These are phyloP conservation scores for Pyrus bretschneideri DNA, from an alignment of 306 rosid genomes.

Conservation along the genomic window DNA sequence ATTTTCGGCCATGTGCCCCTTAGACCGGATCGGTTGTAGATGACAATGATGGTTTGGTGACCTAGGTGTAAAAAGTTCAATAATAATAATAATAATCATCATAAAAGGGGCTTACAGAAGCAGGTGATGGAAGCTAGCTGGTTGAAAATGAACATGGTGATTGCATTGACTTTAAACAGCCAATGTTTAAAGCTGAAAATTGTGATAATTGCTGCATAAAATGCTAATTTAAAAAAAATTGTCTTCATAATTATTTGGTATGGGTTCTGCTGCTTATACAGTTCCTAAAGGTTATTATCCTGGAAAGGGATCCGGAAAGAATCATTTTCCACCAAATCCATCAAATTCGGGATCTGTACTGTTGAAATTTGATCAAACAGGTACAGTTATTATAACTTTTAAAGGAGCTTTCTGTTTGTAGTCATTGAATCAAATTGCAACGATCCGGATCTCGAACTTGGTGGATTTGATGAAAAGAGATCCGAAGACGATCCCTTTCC, in stretches of 20 bases:
- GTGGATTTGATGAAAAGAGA: too few species aligned
- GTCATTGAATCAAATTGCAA: too few species aligned
- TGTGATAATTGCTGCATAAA: background rate
- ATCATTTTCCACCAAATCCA: too few species aligned
- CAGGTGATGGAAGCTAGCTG: background rate
- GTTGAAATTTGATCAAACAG: too few species aligned
- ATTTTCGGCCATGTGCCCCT: accelerated
- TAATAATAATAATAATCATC: background rate
- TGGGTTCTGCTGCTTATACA: too few species aligned
- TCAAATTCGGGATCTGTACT: accelerated
- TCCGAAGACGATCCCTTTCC: too few species aligned
- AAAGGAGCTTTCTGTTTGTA: accelerated
- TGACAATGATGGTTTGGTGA: background rate
- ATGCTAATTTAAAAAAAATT: too few species aligned
- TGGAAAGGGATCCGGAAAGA: too few species aligned
- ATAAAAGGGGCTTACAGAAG: background rate
- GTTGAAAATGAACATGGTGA: background rate
- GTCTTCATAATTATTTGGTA: too few species aligned
- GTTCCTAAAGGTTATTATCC: too few species aligned
- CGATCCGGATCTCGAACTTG: accelerated
- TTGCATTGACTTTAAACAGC: background rate
- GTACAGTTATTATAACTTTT: too few species aligned
- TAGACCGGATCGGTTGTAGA: accelerated
- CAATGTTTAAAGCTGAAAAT: background rate
- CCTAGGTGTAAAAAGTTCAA: background rate